phyloP scores from a whole-genome alignment of 192 early-diverging fungal genomes.

The Coemansia aciculifera region DNA sequence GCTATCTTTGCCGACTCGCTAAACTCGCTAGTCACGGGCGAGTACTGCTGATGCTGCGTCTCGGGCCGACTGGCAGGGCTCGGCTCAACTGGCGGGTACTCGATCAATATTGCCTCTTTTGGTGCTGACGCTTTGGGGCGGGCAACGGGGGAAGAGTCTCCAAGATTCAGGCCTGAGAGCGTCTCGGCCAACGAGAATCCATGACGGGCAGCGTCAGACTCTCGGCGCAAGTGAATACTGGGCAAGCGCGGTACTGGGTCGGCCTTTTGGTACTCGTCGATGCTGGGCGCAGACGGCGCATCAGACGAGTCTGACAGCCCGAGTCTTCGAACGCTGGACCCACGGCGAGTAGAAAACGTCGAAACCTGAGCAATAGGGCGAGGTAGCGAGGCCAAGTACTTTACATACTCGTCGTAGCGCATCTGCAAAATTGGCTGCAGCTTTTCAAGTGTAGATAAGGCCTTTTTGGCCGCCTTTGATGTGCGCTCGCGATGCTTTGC shows the following conservation, averaged over 20 bases:
- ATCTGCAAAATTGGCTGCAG: constrained; percentile 61
- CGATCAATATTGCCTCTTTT: constrained; percentile 14
- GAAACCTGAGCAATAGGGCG: constrained; percentile 32
- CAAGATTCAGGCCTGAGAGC: constrained; percentile 25
- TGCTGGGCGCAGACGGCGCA: constrained; percentile 6
- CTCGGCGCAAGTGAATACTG: constrained; percentile 20
- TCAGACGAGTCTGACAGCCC: neutral
- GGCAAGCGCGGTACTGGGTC: neutral
- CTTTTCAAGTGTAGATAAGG: constrained; percentile 57
- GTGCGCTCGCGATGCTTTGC: constrained; percentile 42
- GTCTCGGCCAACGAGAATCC: constrained; percentile 41
- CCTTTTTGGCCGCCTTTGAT: constrained; percentile 55
- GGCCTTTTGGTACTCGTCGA: neutral
- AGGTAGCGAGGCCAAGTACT: constrained; percentile 36
- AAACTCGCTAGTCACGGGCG: neutral
- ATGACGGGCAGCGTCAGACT: constrained; percentile 9
- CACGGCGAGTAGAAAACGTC: constrained; percentile 29
- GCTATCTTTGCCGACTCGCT: neutral
- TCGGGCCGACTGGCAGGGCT: neutral
- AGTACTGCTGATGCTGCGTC: constrained; percentile 3
- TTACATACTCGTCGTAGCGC: constrained; percentile 57
- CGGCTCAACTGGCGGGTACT: constrained; percentile 20
- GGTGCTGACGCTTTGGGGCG: neutral
- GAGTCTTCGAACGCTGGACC: constrained; percentile 18
- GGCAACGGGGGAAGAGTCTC: neutral